phyloP scores from a whole-genome alignment of 140 eudicot genomes.

The Cichorium intybus region DNA sequence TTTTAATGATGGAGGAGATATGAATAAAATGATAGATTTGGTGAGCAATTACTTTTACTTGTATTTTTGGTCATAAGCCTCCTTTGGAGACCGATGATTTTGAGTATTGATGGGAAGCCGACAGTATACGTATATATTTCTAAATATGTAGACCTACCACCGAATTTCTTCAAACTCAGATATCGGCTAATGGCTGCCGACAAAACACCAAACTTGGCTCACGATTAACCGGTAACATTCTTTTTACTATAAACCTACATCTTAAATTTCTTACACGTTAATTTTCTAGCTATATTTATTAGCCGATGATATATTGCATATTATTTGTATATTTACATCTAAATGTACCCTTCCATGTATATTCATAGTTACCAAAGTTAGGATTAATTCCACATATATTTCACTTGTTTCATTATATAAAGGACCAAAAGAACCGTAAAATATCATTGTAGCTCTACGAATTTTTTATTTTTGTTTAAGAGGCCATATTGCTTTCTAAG shows the following conservation, averaged over 20 bases:
- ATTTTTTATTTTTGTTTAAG: too few species aligned
- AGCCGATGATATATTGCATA: too few species aligned
- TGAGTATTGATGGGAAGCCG: conserved; percentile 14
- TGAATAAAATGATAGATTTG: conserved; percentile 25
- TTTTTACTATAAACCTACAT: neutral
- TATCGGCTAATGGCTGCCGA: conserved; percentile 4
- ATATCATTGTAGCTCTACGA: too few species aligned
- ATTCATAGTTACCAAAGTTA: too few species aligned
- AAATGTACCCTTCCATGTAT: too few species aligned
- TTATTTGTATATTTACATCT: too few species aligned
- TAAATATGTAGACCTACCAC: conserved; percentile 6
- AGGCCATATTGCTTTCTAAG: too few species aligned
- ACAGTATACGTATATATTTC: conserved; percentile 8
- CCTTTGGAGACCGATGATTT: conserved; percentile 28
- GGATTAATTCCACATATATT: too few species aligned
- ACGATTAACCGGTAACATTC: neutral
- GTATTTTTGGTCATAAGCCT: conserved; percentile 20
- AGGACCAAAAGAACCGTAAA: too few species aligned
- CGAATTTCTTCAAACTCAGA: neutral
- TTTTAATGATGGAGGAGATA: neutral
- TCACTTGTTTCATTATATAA: too few species aligned
- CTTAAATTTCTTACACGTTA: too few species aligned
- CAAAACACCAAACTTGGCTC: neutral
- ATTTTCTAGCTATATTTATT: too few species aligned
- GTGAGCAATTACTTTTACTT: conserved; percentile 28